Conservation (phyloP, 2,329 filamentous ascomycete species). For the Ophiostoma himal-ulmi region DNA sequence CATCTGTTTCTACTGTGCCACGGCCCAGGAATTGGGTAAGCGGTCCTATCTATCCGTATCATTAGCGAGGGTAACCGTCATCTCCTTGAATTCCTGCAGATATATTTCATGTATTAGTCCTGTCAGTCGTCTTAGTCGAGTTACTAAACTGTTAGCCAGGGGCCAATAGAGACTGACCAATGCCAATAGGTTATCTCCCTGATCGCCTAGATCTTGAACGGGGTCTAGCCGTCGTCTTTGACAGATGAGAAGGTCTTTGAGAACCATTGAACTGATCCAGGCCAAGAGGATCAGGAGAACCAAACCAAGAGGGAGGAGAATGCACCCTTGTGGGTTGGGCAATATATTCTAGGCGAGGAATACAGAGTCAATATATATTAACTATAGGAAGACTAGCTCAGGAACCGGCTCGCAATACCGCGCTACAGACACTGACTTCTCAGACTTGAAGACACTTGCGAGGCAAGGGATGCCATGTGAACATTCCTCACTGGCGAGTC, state of each 20-base stretch:
- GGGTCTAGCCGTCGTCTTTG: not conserved
- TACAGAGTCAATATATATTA: slow-evolving; percentile 12
- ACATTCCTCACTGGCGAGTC: not conserved
- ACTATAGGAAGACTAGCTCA: not conserved
- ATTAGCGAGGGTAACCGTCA: not conserved
- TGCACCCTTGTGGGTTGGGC: not conserved
- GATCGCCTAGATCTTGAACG: not conserved
- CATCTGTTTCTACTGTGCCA: not conserved
- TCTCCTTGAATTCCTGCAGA: not conserved
- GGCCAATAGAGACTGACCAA: not conserved
- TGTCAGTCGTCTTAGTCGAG: not conserved
- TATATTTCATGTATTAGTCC: not conserved
- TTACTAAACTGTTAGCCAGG: not conserved
- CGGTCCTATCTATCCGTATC: not conserved
- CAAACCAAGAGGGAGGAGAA: not conserved
- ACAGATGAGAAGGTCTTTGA: not conserved
- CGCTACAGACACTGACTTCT: not conserved
- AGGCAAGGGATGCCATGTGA: slow-evolving; percentile 9
- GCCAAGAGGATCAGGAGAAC: not conserved
- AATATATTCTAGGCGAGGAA: slow-evolving; percentile 1
- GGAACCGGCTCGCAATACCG: not conserved
- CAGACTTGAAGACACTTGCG: not conserved
- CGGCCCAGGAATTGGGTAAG: not conserved
- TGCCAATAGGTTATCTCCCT: not conserved
- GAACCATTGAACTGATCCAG: not conserved